Evolutionary conservation across 129 eudicot genomes (phyloP), one percentile per base, ranked within the genome.

Genomic region (Arctium minus): DNA sequence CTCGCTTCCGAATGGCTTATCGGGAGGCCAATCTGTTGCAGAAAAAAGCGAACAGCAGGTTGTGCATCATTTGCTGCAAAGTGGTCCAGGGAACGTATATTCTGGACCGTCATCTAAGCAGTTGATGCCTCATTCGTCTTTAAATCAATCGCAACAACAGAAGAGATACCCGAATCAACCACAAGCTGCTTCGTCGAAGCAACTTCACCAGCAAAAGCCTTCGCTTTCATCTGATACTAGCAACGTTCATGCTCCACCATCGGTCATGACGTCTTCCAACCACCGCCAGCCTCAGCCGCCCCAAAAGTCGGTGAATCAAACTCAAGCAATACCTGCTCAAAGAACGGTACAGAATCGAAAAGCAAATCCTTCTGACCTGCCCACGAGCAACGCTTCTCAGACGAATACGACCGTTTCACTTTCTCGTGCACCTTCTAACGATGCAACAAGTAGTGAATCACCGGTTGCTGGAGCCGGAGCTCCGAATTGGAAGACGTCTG

Each of bases 31-130:
- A 30, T 68, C 70, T 72, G 75, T 70, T 82, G 79, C 77, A 40
- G 94, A 84, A 80, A 88, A 89, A 86, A 89, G 84, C 27, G 90
- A 87, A 48, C 89, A 87, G 80, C 91, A 81, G 77, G 75, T 72
- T 56, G 70, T 80, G 79, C 81, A 84, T 48, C 87, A 82, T 33
- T 70, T 77, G 81, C 33, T 84, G 84, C 96, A 86, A 40, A 76
- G 80, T 33, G 82, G 87, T 70, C 87, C 82, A 39, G 84, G 87
- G 3, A 42, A 42, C 32, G 64, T 72, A 31, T 83, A 80, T 79
- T 17, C 87, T 11, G 89, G 88, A 31, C 40, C 92, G 22, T 64
- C 92, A 65, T 80, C 87, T 9, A 90, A 88, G 80, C 87, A 86
- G 78, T 32, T 68, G 30, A 80, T 76, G 44, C 71, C 89, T 74